phyloP scores from a whole-genome alignment of 768 basidiomycete genomes.

The Lactifluus pinguis region DNA sequence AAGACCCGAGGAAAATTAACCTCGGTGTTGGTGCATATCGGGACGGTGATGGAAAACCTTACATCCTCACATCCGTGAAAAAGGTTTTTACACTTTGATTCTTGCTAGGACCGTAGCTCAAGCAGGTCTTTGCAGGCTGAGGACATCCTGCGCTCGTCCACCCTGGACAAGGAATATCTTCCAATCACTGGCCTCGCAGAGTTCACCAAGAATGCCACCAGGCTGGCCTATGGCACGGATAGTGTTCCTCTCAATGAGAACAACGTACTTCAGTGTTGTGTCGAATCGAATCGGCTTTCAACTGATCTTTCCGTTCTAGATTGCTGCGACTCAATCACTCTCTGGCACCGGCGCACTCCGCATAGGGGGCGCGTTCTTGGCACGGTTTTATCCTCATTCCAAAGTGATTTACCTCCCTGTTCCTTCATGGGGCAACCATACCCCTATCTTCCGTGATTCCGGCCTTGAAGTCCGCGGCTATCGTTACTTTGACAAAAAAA shows the following conservation, averaged over 20 bases:
- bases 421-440: conserved; percentile 98
- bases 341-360: conserved; percentile 97
- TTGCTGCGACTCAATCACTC: conserved; percentile 86
- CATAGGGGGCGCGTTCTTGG: conserved; percentile 89
- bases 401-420: conserved; percentile 86
- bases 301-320: conserved; percentile 31
- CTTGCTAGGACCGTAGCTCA: not conserved
- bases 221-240: conserved; percentile 85
- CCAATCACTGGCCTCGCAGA: conserved; percentile 86
- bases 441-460: conserved; percentile 86
- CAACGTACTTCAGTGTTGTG: conserved; percentile 39
- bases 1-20: conserved; percentile 88
- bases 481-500: conserved; percentile 89
- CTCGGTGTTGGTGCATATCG: conserved; percentile 96
- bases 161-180: conserved; percentile 90
- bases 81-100: conserved; percentile 42
- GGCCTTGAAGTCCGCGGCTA: conserved; percentile 90
- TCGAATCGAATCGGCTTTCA: not conserved
- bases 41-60: conserved; percentile 91
- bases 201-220: conserved; percentile 79
- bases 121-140: conserved; percentile 50
- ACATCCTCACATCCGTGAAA: conserved; percentile 81
- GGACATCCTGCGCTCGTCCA: conserved; percentile 51
- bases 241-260: conserved; percentile 63
- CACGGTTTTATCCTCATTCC: conserved; percentile 77